Percentiles rank a stretch among this genome's conserved stretches.
Conservation (phyloP, 83 land plant species). For the Picea abies region DNA sequence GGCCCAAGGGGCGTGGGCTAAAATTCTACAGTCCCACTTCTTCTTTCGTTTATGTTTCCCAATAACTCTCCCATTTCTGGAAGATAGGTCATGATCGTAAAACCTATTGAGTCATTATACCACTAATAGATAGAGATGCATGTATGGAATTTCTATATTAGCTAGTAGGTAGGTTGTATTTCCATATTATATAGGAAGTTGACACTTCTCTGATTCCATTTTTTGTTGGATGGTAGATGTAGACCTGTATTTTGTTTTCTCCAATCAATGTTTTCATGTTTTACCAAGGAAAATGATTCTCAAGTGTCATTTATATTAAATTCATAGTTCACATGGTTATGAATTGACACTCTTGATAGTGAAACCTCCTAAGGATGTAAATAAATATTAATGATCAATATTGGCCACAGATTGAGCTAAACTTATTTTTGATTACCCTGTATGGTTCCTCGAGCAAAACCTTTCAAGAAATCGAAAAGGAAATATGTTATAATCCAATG, state of each 20-base stretch:
- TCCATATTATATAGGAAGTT: background rate
- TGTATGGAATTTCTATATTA: background rate
- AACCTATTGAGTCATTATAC: background rate
- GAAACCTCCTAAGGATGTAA: background rate
- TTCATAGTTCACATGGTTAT: background rate
- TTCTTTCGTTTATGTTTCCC: too few species aligned
- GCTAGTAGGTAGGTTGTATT: background rate
- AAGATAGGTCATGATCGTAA: background rate
- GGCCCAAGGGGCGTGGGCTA: too few species aligned
- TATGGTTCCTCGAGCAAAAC: conserved; percentile 15
- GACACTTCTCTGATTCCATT: background rate
- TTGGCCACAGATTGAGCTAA: background rate
- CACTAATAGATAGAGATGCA: background rate
- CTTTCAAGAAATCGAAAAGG: conserved; percentile 17
- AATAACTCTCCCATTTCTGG: too few species aligned
- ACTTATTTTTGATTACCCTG: background rate
- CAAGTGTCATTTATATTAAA: background rate
- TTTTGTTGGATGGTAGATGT: background rate
- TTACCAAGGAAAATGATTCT: background rate
- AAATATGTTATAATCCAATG: conserved; percentile 24
- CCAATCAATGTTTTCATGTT: background rate
- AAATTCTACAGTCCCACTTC: too few species aligned
- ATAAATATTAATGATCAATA: background rate
- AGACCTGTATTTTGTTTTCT: background rate
- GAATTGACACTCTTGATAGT: background rate